Percentiles rank a stretch among this genome's conserved stretches.
Conservation (phyloP, 2,329 filamentous ascomycete species). For the Xenoacremonium recifei region DNA sequence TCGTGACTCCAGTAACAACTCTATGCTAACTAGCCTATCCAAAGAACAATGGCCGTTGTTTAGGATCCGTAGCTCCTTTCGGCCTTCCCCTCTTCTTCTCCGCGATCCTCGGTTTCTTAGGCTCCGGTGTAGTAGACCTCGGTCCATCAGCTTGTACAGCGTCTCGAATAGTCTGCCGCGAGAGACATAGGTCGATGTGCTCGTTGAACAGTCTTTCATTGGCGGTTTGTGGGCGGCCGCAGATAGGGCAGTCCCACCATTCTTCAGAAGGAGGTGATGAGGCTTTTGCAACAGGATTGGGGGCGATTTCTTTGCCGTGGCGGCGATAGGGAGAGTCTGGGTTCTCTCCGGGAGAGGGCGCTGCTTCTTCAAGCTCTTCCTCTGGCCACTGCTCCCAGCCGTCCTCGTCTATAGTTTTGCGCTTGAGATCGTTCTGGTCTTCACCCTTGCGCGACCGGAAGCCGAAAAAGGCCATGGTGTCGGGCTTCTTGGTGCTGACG, state of each 20-base stretch:
- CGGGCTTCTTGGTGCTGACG: conserved; percentile 78
- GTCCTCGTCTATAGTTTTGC: conserved; percentile 31
- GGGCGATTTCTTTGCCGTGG: conserved; percentile 52
- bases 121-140: conserved; percentile 33
- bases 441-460: conserved; percentile 38
- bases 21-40: conserved; percentile 31
- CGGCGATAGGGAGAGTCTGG: conserved; percentile 13
- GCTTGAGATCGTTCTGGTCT: conserved; percentile 27
- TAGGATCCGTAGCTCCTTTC: conserved; percentile 35
- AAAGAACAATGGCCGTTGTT: conserved; percentile 54
- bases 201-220: conserved; percentile 80
- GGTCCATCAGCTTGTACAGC: conserved; percentile 59
- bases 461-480: conserved; percentile 78
- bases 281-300: conserved; percentile 42
- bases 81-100: conserved; percentile 41
- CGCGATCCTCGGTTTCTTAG: conserved; percentile 34
- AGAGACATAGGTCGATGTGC: conserved; percentile 91
- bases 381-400: conserved; percentile 68
- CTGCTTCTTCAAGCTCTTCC: conserved; percentile 50
- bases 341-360: conserved; percentile 9
- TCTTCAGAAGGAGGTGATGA: conserved; percentile 38
- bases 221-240: conserved; percentile 69
- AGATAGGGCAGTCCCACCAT: conserved; percentile 87
- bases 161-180: conserved; percentile 80
- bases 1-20: too few relatives aligned